phyloP scores from a whole-genome alignment of 192 early-diverging fungal species.

The Spinellus fusiger region DNA sequence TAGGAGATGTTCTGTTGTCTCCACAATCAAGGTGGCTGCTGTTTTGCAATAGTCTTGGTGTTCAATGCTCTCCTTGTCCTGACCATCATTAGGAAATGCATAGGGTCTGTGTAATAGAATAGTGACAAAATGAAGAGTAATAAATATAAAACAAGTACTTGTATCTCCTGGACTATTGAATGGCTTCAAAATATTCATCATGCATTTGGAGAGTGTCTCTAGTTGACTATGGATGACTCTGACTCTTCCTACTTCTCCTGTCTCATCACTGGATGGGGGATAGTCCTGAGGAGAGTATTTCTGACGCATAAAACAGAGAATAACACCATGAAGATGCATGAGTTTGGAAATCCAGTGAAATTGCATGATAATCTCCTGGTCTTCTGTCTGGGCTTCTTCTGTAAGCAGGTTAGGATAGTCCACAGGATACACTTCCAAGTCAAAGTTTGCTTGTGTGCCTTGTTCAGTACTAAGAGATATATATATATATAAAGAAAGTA shows the following conservation, averaged over 20 bases:
- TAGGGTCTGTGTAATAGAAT: slow-evolving; percentile 20
- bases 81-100: neutral
- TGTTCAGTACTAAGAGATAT: slow-evolving; percentile 18
- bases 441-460: slow-evolving; percentile 15
- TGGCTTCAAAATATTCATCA: neutral
- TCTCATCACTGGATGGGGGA: neutral
- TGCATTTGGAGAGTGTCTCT: slow-evolving; percentile 5
- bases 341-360: slow-evolving; percentile 22
- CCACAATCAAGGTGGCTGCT: slow-evolving; percentile 15
- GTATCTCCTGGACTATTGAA: neutral
- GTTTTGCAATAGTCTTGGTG: slow-evolving; percentile 10
- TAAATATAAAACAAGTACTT: slow-evolving; percentile 7
- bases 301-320: slow-evolving; percentile 9
- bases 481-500: neutral
- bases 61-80: neutral
- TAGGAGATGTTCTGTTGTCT: slow-evolving; percentile 4
- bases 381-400: slow-evolving; percentile 14
- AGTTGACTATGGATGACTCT: neutral
- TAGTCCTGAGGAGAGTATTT: slow-evolving; percentile 8
- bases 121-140: slow-evolving; percentile 11
- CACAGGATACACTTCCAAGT: slow-evolving; percentile 7
- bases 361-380: slow-evolving; percentile 1
- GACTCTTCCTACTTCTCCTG: neutral
- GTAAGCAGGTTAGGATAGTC: slow-evolving; percentile 12
- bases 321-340: slow-evolving; percentile 12